Conservation (phyloP, 2,329 filamentous ascomycete genomes). For the Cladosporium velox region DNA sequence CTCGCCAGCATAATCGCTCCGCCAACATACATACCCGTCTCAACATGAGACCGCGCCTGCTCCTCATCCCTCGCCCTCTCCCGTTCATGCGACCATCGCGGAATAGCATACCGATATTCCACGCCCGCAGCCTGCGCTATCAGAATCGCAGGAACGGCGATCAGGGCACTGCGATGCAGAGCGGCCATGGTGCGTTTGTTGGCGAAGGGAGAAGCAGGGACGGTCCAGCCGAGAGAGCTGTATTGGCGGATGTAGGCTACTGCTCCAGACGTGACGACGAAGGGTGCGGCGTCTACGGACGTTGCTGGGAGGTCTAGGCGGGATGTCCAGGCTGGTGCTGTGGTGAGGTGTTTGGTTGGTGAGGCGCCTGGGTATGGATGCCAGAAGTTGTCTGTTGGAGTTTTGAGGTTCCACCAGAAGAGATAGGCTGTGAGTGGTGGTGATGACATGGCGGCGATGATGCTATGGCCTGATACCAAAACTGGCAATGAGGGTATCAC, state of each 20-base stretch:
- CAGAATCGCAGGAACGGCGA: constrained; percentile 29
- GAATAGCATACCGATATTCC: constrained; percentile 35
- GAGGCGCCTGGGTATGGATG: constrained; percentile 30
- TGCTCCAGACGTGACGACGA: constrained; percentile 31
- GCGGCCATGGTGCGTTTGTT: constrained; percentile 35
- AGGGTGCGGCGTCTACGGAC: constrained; percentile 34
- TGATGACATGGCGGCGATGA: constrained; percentile 5
- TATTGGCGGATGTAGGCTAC: constrained; percentile 33
- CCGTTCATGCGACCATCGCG: constrained; percentile 35
- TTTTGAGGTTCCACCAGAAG: constrained; percentile 37
- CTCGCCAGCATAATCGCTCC: constrained; percentile 29
- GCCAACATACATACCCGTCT: constrained; percentile 34
- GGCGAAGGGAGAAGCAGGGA: constrained; percentile 31
- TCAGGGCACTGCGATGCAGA: constrained; percentile 30
- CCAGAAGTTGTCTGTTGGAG: constrained; percentile 33
- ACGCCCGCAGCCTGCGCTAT: constrained; percentile 30
- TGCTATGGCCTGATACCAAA: not conserved
- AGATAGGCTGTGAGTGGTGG: constrained; percentile 25
- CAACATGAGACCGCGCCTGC: constrained; percentile 35
- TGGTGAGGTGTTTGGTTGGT: constrained; percentile 24
- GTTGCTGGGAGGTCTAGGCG: constrained; percentile 34
- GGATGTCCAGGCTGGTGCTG: constrained; percentile 26
- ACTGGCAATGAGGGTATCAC: not conserved
- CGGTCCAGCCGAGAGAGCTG: constrained; percentile 33
- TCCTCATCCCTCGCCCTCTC: constrained; percentile 36